Percentiles rank a stretch among this genome's conserved stretches.
Evolutionary conservation across 345 rosid genomes (phyloP).

Genomic region (Combretum micranthum): DNA sequence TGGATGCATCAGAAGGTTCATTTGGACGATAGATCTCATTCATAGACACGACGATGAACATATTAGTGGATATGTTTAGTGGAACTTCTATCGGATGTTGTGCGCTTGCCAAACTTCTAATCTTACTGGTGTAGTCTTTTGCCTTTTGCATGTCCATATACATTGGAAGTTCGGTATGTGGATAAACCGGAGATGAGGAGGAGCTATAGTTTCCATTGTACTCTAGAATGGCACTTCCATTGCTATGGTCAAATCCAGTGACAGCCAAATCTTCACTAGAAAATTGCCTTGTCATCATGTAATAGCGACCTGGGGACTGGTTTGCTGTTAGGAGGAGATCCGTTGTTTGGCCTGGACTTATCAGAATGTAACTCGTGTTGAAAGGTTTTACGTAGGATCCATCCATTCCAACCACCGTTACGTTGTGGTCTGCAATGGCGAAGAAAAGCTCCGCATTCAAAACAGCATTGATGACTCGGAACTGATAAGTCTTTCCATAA

Average conservation of each 20-base stretch:
- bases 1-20: neutral
- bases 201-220: constrained; percentile 15
- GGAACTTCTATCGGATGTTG: constrained; percentile 14
- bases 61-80: constrained; percentile 12
- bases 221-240: constrained; percentile 33
- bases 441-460: constrained; percentile 23
- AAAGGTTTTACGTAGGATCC: constrained; percentile 26
- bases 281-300: constrained; percentile 23
- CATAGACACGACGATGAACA: constrained; percentile 12
- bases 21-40: neutral
- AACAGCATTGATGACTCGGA: constrained; percentile 26
- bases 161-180: constrained; percentile 8
- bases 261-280: neutral
- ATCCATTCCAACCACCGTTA: constrained; percentile 27
- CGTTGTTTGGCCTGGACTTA: constrained; percentile 29
- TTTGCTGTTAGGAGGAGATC: constrained; percentile 24
- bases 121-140: constrained; percentile 4
- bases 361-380: constrained; percentile 4
- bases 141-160: constrained; percentile 5
- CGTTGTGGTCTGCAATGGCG: constrained; percentile 19
- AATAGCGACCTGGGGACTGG: constrained; percentile 17
- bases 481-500: constrained; percentile 23
- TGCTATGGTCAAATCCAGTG: constrained; percentile 10
- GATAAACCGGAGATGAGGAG: constrained; percentile 4
- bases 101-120: constrained; percentile 14